Evolutionary conservation across 768 basidiomycete genomes (phyloP), one percentile per base, ranked within the genome.

Genomic region (Wakefieldia striispora): DNA sequence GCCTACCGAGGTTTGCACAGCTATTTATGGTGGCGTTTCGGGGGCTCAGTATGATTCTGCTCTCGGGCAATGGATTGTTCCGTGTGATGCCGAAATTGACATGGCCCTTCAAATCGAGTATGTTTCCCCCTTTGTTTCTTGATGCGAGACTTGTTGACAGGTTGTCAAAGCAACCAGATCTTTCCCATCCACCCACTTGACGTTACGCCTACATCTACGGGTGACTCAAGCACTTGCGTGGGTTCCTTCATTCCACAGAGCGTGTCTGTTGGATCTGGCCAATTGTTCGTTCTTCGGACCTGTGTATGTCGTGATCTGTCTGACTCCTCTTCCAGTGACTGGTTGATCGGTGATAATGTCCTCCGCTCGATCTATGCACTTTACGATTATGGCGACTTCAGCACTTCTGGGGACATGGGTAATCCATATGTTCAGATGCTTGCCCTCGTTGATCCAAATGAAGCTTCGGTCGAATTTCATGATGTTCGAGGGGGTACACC

Each of bases 331-430:
- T 38, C 45, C 47, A 91, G 88, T 62, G 91, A 93, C 64, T 86
- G 88, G 83, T 74, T 93, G 39, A 62, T 91, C 45, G 91, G 91
- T 19, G 90, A 88, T 67, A 91, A 88, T 59, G 77, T 90, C 63
- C 76, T 93, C 51, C 88, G 91, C 50, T 87, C 88, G 14, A 71
- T 91, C 34, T 92, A 92, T 67, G 79, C 87, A 8, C 70, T 93
- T 48, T 93, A 91, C 65, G 86, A 91, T 67, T 93, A 86, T 62
- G 90, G 90, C 20, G 87, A 92, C 69, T 90, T 81, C 56, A 79
- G 83, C 60, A 64, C 75, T 12, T 71, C 75, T 5, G 83, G 82
- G 33, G 67, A 76, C 14, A 83, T 83, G 82, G 88, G 87, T 35
- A 68, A 83, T 61, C 91, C 91, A 5, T 90, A 87, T 64, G 78